Percentiles rank a stretch among this genome's conserved stretches.
phyloP scores from a whole-genome alignment of 352 stramenopile genomes.

The Phytopythium sindhum region DNA sequence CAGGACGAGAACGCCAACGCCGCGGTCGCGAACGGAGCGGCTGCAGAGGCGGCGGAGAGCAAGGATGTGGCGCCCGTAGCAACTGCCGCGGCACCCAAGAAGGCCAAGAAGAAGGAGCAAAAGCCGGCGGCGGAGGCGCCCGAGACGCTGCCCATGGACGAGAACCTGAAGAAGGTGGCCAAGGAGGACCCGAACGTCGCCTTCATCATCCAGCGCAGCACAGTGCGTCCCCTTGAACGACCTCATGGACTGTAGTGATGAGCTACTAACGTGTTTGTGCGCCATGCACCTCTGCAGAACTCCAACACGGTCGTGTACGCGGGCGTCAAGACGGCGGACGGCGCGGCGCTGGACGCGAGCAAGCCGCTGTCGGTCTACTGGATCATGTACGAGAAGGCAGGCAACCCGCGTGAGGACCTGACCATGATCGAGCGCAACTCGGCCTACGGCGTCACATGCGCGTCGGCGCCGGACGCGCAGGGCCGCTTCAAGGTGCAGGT shows the following conservation, averaged over 20 bases:
- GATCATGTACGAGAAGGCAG: constrained; percentile 86
- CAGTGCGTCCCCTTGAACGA: constrained; percentile 23
- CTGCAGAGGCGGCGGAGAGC: background rate
- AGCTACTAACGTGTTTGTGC: background rate
- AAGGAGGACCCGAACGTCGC: constrained; percentile 73
- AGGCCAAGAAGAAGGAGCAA: constrained; percentile 34
- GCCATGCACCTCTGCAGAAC: constrained; percentile 48
- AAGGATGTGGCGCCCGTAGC: constrained; percentile 5
- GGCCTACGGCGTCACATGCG: constrained; percentile 62
- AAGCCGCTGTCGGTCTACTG: constrained; percentile 79
- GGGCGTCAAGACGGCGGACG: constrained; percentile 33
- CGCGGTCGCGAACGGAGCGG: background rate
- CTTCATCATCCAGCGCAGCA: constrained; percentile 87
- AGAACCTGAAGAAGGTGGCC: constrained; percentile 57
- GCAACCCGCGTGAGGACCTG: constrained; percentile 65
- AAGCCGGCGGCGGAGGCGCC: constrained; percentile 16
- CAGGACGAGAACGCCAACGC: constrained; percentile 3
- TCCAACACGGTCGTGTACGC: constrained; percentile 86
- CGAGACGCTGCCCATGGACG: constrained; percentile 56
- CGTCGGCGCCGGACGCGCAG: constrained; percentile 28
- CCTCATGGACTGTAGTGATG: background rate
- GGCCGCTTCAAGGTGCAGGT: constrained; percentile 45
- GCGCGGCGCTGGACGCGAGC: constrained; percentile 42
- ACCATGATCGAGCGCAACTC: constrained; percentile 87
- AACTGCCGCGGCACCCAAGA: constrained; percentile 10